Conservation (phyloP, 768 basidiomycete species). For the Boletus vinaceobasis region DNA sequence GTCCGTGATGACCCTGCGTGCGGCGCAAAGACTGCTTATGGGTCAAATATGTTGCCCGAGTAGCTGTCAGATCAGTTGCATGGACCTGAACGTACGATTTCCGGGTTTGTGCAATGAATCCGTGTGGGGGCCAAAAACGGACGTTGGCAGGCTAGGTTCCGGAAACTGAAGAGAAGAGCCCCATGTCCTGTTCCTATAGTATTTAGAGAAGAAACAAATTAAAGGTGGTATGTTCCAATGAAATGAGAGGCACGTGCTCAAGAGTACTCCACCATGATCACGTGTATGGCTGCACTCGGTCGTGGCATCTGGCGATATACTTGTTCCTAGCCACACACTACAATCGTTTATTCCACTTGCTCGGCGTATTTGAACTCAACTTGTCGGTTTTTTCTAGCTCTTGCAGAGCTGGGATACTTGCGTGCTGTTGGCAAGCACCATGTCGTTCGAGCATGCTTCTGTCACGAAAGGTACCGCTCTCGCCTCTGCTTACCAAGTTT, state of each 20-base stretch:
- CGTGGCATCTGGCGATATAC: background rate
- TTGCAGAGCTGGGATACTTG: background rate
- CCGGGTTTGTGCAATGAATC: background rate
- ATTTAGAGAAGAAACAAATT: too few species aligned
- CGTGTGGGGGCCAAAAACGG: background rate
- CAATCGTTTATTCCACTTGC: background rate
- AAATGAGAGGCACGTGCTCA: too few species aligned
- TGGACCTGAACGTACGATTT: background rate
- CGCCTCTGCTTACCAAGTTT: background rate
- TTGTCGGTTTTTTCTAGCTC: background rate
- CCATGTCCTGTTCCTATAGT: background rate
- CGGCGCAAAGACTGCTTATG: background rate
- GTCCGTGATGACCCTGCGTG: background rate
- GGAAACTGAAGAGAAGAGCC: background rate
- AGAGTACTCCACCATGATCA: background rate
- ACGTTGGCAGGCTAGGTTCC: background rate
- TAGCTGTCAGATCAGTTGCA: background rate
- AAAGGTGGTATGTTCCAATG: too few species aligned
- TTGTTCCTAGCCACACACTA: background rate
- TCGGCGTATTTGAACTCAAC: background rate
- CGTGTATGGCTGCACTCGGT: background rate
- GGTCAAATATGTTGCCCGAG: background rate
- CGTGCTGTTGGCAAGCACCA: constrained; percentile 22
- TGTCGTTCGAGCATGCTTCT: constrained; percentile 84
- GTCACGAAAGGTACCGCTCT: constrained; percentile 68